Conservation (phyloP, 2,329 filamentous ascomycete genomes). For the Aspergillus puulaauensis region DNA sequence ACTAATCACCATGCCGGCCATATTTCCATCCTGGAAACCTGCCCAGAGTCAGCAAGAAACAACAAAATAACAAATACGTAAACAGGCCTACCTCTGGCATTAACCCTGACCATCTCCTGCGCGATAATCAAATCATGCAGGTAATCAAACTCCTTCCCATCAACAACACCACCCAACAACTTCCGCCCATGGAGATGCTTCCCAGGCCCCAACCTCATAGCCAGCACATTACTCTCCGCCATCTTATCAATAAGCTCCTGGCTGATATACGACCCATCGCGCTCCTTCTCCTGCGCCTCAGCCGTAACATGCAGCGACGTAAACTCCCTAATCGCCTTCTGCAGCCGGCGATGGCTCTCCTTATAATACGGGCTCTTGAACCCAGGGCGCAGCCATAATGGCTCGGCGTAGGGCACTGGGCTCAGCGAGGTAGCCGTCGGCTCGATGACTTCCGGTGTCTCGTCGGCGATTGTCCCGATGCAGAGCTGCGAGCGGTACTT, state of each 20-base stretch:
- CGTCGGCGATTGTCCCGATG: slow-evolving; percentile 72
- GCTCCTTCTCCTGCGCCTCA: slow-evolving; percentile 75
- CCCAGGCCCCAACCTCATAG: slow-evolving; percentile 80
- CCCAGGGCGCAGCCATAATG: slow-evolving; percentile 73
- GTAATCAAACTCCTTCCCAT: slow-evolving; percentile 81
- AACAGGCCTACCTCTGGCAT: slow-evolving; percentile 56
- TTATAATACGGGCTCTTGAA: slow-evolving; percentile 81
- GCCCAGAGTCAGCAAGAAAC: background rate
- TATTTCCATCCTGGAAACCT: slow-evolving; percentile 80
- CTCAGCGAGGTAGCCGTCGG: slow-evolving; percentile 72
- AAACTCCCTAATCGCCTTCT: slow-evolving; percentile 70
- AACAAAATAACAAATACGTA: background rate
- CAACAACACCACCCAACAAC: slow-evolving; percentile 67
- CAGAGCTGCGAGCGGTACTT: slow-evolving; percentile 72
- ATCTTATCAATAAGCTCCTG: slow-evolving; percentile 74
- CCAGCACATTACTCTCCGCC: slow-evolving; percentile 70
- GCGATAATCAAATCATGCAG: slow-evolving; percentile 77
- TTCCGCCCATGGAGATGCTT: slow-evolving; percentile 73
- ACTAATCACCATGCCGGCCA: slow-evolving; percentile 82
- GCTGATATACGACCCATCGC: slow-evolving; percentile 67
- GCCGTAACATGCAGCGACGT: slow-evolving; percentile 69
- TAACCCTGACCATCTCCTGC: slow-evolving; percentile 71
- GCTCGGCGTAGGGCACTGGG: slow-evolving; percentile 79
- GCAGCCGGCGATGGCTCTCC: slow-evolving; percentile 68
- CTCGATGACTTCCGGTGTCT: slow-evolving; percentile 71